phyloP scores from a whole-genome alignment of 805 yeast genomes.

The Kluyveromyces siamensis region DNA sequence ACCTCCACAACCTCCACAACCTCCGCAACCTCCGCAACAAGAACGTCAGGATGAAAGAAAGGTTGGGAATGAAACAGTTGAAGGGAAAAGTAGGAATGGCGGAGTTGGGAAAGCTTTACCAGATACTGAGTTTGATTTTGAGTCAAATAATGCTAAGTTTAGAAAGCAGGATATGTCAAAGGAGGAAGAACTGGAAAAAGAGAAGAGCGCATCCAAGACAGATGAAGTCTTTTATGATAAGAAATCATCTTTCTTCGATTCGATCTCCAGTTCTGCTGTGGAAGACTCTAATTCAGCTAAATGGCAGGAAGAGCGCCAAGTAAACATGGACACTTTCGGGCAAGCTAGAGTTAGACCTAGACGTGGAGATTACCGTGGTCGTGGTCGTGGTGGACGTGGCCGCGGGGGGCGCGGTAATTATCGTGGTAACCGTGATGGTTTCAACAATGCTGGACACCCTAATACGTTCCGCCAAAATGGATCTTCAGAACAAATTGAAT shows the following conservation, averaged over 20 bases:
- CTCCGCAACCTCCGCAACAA: neutral
- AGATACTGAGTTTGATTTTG: conserved; percentile 66
- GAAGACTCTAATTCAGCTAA: conserved; percentile 41
- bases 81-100: neutral
- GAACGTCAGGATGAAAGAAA: neutral
- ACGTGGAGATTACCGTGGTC: conserved; percentile 35
- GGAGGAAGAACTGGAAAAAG: conserved; percentile 21
- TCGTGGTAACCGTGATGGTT: conserved; percentile 15
- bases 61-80: neutral
- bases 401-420: conserved; percentile 28
- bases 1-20: neutral
- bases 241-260: conserved; percentile 81
- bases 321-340: conserved; percentile 81
- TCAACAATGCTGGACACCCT: conserved; percentile 13
- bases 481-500: conserved; percentile 9
- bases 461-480: conserved; percentile 8
- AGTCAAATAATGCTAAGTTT: conserved; percentile 63
- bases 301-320: conserved; percentile 63
- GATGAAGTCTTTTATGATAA: conserved; percentile 50
- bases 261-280: conserved; percentile 56
- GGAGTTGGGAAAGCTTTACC: conserved; percentile 22
- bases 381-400: conserved; percentile 32
- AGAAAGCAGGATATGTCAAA: conserved; percentile 36
- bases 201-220: conserved; percentile 7
- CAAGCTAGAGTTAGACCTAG: conserved; percentile 46